Conservation (phyloP, 495 filamentous ascomycete species). For the Penicillium arizonense region DNA sequence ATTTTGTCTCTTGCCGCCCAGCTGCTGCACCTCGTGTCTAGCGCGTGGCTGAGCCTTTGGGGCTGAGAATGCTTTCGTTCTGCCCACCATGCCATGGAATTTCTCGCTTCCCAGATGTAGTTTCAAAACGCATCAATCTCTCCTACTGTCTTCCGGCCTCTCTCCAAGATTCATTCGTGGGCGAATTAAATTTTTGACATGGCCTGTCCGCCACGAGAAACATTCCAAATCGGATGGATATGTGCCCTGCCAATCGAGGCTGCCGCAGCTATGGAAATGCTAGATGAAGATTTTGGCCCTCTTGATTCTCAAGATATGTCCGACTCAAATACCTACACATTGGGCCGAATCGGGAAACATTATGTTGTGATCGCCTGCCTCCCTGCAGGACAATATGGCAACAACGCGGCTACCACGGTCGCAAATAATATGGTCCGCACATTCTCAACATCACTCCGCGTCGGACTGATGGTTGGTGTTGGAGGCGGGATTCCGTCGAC, state of each 20-base stretch:
- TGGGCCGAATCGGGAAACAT: conserved; percentile 43
- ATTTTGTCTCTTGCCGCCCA: too few relatives aligned
- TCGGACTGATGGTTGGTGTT: conserved; percentile 15
- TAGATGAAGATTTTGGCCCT: conserved; percentile 45
- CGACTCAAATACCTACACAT: conserved; percentile 37
- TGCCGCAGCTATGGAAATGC: conserved; percentile 30
- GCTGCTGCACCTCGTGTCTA: too few relatives aligned
- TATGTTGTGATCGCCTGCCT: conserved; percentile 43
- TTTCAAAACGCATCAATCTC: too few relatives aligned
- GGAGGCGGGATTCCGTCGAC: conserved; percentile 14
- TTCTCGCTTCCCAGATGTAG: too few relatives aligned
- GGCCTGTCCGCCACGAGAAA: conserved; percentile 23
- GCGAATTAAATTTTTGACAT: not conserved
- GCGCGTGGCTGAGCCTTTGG: too few relatives aligned
- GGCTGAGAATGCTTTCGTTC: too few relatives aligned
- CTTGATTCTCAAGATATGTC: conserved; percentile 18
- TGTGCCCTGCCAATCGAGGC: conserved; percentile 9
- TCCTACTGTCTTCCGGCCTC: too few relatives aligned
- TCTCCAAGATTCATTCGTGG: too few relatives aligned
- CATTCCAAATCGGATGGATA: conserved; percentile 52
- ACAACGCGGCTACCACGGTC: conserved; percentile 32
- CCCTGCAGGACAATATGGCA: conserved; percentile 39
- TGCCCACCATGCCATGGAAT: too few relatives aligned
- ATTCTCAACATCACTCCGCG: conserved; percentile 16
- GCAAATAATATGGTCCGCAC: conserved; percentile 35